Base-by-base conservation (phyloP, 176 grass and related monocot species). In the Puya raimondii region DNA sequence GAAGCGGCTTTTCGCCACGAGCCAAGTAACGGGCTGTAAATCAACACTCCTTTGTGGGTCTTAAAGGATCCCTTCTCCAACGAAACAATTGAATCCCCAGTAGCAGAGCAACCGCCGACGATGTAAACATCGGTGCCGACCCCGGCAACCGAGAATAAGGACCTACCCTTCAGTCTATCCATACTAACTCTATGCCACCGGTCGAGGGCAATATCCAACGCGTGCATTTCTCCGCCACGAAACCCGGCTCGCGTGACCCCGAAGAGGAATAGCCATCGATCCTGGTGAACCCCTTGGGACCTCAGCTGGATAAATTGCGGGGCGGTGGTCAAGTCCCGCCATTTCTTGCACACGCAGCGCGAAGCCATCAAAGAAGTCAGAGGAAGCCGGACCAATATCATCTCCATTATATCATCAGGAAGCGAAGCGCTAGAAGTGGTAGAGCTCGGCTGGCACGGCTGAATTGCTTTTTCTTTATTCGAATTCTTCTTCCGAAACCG, bases 321-420 rank as follows among this genome's bases (percentile, higher is more conserved):
- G 2, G 86, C 53, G n/a, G 67, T 65, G 10, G 93, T 90, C 70
- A 96, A 70, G 58, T 79, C 74, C 73, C 81, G 80, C 93, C 93
- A 96, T n/a, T 87, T 91, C 59, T 72, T 72, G 86, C 93, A 96
- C 20, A 81, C 93, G 64, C 93, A 92, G 4, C 93, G 88, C 33
- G 86, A 72, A 9, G 84, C 76, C 26, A 92, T 81, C 74, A 96
- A 70, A 73, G 86, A 85, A 11, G 86, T 52, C 27, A 90, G 76
- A 42, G 93, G 88, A 48, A 96, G 88, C 0, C 80, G 73, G 49
- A 75, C 67, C 61, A 96, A 82, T 56, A 96, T 91, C 82, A 92
- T 86, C 81, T 89, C 88, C 68, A 89, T 16, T 54, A 96, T 76
- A 66, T 96, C 93, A 76, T 96, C 86, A 15, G 93, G 86, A 27